Percentiles rank a stretch among this genome's conserved stretches.
Conservation (phyloP, 2,329 filamentous ascomycete genomes). For the Alternaria dauci region DNA sequence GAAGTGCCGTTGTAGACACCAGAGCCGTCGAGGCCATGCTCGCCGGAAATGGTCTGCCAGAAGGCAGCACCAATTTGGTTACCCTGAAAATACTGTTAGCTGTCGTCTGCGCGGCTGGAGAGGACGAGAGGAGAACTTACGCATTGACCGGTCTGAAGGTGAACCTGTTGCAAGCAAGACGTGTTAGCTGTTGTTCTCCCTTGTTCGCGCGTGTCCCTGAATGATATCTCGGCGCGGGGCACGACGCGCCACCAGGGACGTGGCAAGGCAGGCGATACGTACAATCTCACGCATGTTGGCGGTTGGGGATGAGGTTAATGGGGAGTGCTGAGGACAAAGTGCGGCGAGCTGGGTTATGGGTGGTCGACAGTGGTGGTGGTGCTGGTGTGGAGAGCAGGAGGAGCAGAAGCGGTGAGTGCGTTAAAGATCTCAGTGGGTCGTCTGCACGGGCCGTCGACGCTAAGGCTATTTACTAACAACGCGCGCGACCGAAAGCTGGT, state of each 20-base stretch:
- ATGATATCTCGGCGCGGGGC: conserved; percentile 51
- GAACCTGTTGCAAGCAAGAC: conserved; percentile 74
- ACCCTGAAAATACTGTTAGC: conserved; percentile 69
- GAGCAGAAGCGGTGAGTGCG: conserved; percentile 42
- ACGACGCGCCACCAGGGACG: conserved; percentile 55
- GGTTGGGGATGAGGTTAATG: conserved; percentile 32
- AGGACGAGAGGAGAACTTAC: conserved; percentile 65
- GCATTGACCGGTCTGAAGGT: conserved; percentile 99
- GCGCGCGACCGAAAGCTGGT: conserved; percentile 20
- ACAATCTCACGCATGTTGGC: conserved; percentile 75
- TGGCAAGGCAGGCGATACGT: conserved; percentile 51
- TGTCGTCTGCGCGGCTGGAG: conserved; percentile 16
- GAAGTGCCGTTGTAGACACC: conserved; percentile 98
- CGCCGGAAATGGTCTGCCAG: conserved; percentile 74
- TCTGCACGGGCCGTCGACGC: conserved; percentile 32
- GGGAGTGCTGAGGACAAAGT: conserved; percentile 43
- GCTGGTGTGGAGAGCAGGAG: conserved; percentile 44
- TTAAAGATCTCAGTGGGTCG: conserved; percentile 37
- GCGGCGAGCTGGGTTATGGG: conserved; percentile 39
- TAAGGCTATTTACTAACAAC: conserved; percentile 29
- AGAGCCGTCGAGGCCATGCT: conserved; percentile 96
- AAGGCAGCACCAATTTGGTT: conserved; percentile 99
- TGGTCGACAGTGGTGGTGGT: conserved; percentile 39
- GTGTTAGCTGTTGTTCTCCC: conserved; percentile 64
- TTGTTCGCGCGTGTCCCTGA: conserved; percentile 48